Evolutionary conservation across 2,329 filamentous ascomycete species (phyloP).

Genomic region (Ascochyta viciae-villosae): DNA sequence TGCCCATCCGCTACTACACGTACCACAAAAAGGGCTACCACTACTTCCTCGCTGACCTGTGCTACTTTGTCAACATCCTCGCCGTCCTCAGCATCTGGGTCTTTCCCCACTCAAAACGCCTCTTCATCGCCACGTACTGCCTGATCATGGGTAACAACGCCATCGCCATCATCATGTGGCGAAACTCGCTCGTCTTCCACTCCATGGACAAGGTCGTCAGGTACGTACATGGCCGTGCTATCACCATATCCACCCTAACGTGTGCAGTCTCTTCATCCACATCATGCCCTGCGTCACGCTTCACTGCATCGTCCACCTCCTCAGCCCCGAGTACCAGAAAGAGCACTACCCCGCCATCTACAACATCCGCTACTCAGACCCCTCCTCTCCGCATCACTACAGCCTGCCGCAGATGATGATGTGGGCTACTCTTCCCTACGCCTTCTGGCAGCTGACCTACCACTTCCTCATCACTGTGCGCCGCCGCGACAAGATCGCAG

Average conservation of each 20-base stretch:
- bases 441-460: conserved; percentile 90
- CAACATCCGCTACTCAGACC: conserved; percentile 72
- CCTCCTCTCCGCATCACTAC: conserved; percentile 81
- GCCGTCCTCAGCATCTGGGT: conserved; percentile 84
- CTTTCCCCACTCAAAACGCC: conserved; percentile 86
- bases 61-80: conserved; percentile 96
- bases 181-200: conserved; percentile 97
- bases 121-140: conserved; percentile 92
- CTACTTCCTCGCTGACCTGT: conserved; percentile 96
- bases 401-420: conserved; percentile 83
- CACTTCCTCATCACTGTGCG: conserved; percentile 96
- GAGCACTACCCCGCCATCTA: conserved; percentile 84
- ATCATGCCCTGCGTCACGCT: conserved; percentile 97
- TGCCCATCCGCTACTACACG: conserved; percentile 92
- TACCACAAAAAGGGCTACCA: conserved; percentile 87
- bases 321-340: conserved; percentile 69
- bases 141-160: conserved; percentile 96
- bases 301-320: conserved; percentile 88
- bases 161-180: conserved; percentile 98
- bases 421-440: conserved; percentile 93
- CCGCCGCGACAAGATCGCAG: conserved; percentile 93
- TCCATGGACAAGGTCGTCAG: conserved; percentile 97
- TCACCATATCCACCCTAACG: conserved; percentile 17
- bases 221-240: conserved; percentile 44
- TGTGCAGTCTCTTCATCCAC: conserved; percentile 85